A percentile compares a stretch with the other conserved stretches of the same genome.
phyloP scores from a whole-genome alignment of 106 monocot genomes.

The Dendrobium huoshanense region DNA sequence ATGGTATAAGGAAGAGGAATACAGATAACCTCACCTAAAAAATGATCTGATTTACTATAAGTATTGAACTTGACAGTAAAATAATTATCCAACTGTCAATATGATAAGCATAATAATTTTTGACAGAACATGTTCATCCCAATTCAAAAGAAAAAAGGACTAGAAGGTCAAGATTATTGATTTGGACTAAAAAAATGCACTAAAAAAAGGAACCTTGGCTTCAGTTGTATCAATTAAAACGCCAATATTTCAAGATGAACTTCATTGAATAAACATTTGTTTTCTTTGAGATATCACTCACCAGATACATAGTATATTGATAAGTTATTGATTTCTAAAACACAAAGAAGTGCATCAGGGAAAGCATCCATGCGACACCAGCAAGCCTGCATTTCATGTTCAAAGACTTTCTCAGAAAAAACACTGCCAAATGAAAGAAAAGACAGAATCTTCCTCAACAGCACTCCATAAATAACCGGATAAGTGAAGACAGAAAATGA shows the following conservation, averaged over 20 bases:
- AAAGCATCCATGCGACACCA: slow-evolving; percentile 82
- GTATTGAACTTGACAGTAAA: not conserved
- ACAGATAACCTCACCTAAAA: slow-evolving; percentile 66
- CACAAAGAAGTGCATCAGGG: slow-evolving; percentile 77
- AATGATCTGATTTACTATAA: not conserved
- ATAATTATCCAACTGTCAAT: not conserved
- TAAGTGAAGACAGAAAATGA: not conserved
- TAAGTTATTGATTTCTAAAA: slow-evolving; percentile 58
- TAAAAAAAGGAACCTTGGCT: not conserved
- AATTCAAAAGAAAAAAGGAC: not conserved
- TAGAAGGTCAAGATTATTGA: not conserved
- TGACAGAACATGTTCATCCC: not conserved
- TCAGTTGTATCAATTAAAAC: not conserved
- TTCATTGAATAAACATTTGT: not conserved
- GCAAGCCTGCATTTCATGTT: slow-evolving; percentile 47
- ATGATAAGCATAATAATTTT: not conserved
- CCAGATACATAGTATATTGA: slow-evolving; percentile 63
- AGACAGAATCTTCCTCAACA: not conserved
- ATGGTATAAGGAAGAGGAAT: slow-evolving; percentile 67
- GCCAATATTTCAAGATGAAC: not conserved
- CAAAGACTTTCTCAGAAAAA: slow-evolving; percentile 8
- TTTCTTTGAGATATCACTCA: slow-evolving; percentile 20
- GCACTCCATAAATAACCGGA: not conserved
- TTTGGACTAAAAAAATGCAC: not conserved
- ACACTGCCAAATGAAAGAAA: slow-evolving; percentile 6